phyloP scores from a whole-genome alignment of 805 yeast species.

The Schwanniomyces yamadae region DNA sequence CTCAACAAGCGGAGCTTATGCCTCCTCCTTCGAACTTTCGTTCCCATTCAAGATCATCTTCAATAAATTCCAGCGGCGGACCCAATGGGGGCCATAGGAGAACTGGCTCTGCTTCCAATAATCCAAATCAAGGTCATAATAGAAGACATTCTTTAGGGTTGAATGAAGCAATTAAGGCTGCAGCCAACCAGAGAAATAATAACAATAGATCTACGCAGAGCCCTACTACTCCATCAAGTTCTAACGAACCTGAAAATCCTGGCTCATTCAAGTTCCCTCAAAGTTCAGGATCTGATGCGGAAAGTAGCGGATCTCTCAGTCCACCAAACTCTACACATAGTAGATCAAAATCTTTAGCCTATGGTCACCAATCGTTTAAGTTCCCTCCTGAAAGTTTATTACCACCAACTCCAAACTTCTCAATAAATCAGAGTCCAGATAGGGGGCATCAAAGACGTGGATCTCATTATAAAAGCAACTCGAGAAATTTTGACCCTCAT shows the following conservation, averaged over 20 bases:
- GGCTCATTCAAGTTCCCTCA: conserved; percentile 59
- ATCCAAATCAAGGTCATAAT: conserved; percentile 59
- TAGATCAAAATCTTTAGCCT: conserved; percentile 41
- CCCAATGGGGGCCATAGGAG: conserved; percentile 28
- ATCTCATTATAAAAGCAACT: conserved; percentile 39
- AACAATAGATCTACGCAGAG: conserved; percentile 35
- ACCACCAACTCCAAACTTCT: conserved; percentile 56
- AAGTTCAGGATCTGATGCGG: conserved; percentile 23
- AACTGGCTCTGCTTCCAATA: conserved; percentile 29
- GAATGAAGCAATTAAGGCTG: conserved; percentile 92
- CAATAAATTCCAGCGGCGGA: conserved; percentile 18
- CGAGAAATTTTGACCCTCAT: conserved; percentile 39
- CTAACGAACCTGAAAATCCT: conserved; percentile 13
- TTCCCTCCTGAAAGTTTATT: conserved; percentile 58
- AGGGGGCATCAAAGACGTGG: conserved; percentile 39
- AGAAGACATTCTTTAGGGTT: conserved; percentile 92
- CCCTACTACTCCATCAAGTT: conserved; percentile 23
- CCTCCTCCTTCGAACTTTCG: conserved; percentile 24
- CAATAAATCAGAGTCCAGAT: conserved; percentile 40
- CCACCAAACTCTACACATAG: conserved; percentile 23
- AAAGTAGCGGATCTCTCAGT: conserved; percentile 9
- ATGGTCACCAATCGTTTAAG: conserved; percentile 51
- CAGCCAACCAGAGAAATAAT: conserved; percentile 83
- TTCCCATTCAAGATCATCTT: conserved; percentile 36
- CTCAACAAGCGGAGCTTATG: conserved; percentile 17